These are phyloP conservation scores for Exsudoporus frostii DNA, from an alignment of 768 basidiomycete species.

Conservation along the genomic window DNA sequence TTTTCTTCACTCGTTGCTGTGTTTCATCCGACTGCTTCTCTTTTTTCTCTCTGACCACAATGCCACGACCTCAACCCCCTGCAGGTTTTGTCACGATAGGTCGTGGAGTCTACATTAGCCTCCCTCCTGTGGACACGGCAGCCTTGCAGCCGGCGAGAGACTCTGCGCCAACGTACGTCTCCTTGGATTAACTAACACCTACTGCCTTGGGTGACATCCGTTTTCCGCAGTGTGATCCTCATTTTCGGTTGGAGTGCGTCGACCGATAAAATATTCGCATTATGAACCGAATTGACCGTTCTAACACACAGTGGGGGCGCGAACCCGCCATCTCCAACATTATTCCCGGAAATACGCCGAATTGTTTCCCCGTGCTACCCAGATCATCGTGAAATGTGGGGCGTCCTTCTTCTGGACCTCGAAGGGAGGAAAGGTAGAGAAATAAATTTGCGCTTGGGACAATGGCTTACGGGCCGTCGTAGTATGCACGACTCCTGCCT, in stretches of 20 bases:
- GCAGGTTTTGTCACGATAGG: conserved; percentile 17
- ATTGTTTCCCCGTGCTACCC: conserved; percentile 25
- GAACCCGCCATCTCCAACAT: conserved; percentile 23
- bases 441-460: neutral
- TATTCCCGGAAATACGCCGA: conserved; percentile 26
- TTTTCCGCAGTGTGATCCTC: conserved; percentile 23
- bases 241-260: conserved; percentile 32
- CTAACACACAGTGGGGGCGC: conserved; percentile 21
- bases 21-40: neutral
- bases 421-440: conserved; percentile 9
- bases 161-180: conserved; percentile 21
- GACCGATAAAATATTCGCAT: neutral
- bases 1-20: too few relatives aligned
- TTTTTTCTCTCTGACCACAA: neutral
- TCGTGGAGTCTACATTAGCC: conserved; percentile 16
- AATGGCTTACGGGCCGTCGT: neutral
- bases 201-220: neutral
- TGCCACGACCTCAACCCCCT: conserved; percentile 13
- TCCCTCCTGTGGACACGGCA: neutral
- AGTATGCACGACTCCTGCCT: conserved; percentile 20
- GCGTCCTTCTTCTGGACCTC: conserved; percentile 20
- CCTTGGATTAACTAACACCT: neutral
- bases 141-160: neutral
- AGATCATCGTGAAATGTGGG: conserved; percentile 26
- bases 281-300: neutral